A percentile compares a stretch with the other conserved stretches of the same genome.
These are phyloP conservation scores for Ophiosphaerella korrae DNA, from an alignment of 2,329 filamentous ascomycete species.

Conservation along the genomic window DNA sequence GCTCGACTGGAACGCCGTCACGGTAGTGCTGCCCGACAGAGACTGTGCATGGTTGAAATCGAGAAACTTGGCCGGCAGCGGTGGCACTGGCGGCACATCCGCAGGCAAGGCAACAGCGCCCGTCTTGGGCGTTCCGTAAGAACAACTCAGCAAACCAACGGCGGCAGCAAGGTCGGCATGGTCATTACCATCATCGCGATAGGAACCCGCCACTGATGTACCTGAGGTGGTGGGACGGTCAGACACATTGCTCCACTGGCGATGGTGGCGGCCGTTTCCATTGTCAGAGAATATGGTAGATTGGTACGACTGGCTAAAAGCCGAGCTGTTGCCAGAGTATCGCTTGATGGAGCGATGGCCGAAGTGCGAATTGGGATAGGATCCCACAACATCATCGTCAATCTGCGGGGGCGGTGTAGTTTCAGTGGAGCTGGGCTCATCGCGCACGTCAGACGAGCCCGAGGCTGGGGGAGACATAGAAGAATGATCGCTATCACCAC, in stretches of 20 bases:
- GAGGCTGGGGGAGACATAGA: constrained; percentile 83
- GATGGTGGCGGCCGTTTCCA: constrained; percentile 64
- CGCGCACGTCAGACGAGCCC: constrained; percentile 74
- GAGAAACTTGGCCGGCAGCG: constrained; percentile 80
- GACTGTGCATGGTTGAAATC: constrained; percentile 60
- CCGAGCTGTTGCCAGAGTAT: constrained; percentile 55
- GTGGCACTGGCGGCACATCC: constrained; percentile 85
- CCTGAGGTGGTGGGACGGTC: constrained; percentile 78
- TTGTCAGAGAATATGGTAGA: constrained; percentile 67
- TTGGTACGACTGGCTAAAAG: constrained; percentile 78
- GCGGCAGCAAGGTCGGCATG: constrained; percentile 88
- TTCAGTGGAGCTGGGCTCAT: constrained; percentile 83
- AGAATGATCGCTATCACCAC: constrained; percentile 75
- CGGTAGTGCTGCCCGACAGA: constrained; percentile 62
- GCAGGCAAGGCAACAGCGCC: constrained; percentile 66
- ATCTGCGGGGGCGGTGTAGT: constrained; percentile 86
- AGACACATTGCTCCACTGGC: constrained; percentile 70
- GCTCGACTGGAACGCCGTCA: constrained; percentile 64
- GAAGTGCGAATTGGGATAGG: constrained; percentile 45
- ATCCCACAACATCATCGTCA: constrained; percentile 65
- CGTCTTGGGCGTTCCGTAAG: constrained; percentile 79
- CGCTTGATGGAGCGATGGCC: constrained; percentile 48
- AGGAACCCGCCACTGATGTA: constrained; percentile 65
- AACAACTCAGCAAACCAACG: constrained; percentile 87
- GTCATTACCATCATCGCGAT: constrained; percentile 67